Percentiles rank a stretch among this genome's conserved stretches.
phyloP scores from a whole-genome alignment of 768 basidiomycete genomes.

The Lactarius tabidus region DNA sequence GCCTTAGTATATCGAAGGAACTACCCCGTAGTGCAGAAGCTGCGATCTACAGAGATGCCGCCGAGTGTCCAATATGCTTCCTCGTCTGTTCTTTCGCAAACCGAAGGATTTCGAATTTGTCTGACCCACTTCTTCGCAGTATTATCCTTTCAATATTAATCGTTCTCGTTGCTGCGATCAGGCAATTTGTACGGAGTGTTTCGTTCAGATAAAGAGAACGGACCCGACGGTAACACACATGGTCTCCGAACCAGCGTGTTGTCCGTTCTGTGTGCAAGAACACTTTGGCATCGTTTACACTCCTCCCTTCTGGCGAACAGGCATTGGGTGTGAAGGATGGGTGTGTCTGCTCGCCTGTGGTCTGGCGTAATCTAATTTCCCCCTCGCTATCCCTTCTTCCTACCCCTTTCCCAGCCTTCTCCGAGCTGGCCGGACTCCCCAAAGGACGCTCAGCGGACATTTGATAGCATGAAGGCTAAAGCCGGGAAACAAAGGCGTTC shows the following conservation, averaged over 20 bases:
- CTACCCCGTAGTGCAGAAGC: conserved; percentile 64
- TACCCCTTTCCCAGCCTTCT: conserved; percentile 16
- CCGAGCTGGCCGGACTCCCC: conserved; percentile 53
- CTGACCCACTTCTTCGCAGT: conserved; percentile 45
- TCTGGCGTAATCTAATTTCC: conserved; percentile 9
- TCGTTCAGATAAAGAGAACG: conserved; percentile 95
- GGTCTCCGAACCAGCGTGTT: conserved; percentile 94
- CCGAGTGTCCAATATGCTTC: conserved; percentile 98
- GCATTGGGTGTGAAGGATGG: conserved; percentile 69
- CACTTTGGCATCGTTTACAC: conserved; percentile 93
- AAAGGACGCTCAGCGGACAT: conserved; percentile 43
- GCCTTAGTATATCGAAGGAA: conserved; percentile 58
- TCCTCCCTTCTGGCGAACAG: conserved; percentile 75
- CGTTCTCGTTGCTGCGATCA: conserved; percentile 98
- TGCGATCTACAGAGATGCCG: conserved; percentile 74
- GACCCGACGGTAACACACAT: conserved; percentile 95
- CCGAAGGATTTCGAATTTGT: conserved; percentile 25
- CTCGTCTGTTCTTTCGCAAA: conserved; percentile 53
- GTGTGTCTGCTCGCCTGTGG: conserved; percentile 39
- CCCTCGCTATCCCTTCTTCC: conserved; percentile 4
- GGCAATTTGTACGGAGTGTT: conserved; percentile 97
- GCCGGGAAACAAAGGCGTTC: conserved; percentile 57
- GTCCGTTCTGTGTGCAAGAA: conserved; percentile 96
- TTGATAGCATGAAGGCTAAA: conserved; percentile 20
- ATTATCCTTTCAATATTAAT: conserved; percentile 96